These are phyloP conservation scores for Candida glaebosa DNA, from an alignment of 805 yeast genomes.

Conservation along the genomic window DNA sequence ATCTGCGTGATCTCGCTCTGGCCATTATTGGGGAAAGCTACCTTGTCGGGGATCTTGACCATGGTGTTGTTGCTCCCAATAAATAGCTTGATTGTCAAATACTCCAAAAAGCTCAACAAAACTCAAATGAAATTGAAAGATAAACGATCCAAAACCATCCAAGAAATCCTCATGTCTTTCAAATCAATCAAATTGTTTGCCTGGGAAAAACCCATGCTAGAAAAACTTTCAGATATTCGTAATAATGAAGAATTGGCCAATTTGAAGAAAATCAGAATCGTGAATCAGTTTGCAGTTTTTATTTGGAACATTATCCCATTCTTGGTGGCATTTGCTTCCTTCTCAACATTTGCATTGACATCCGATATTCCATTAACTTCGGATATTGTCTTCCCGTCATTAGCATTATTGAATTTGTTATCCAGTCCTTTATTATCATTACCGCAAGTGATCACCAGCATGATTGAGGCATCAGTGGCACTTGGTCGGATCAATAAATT, in stretches of 20 bases:
- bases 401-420: constrained; percentile 56
- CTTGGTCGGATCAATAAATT: constrained; percentile 51
- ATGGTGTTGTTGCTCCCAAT: constrained; percentile 57
- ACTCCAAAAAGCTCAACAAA: constrained; percentile 44
- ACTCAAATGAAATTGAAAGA: constrained; percentile 63
- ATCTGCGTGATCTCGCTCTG: constrained; percentile 54
- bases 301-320: constrained; percentile 66
- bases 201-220: constrained; percentile 65
- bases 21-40: constrained; percentile 54
- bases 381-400: constrained; percentile 66
- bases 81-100: constrained; percentile 46
- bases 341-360: constrained; percentile 49
- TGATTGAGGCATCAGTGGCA: constrained; percentile 60
- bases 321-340: constrained; percentile 59
- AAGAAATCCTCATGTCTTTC: constrained; percentile 57
- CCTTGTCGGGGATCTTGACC: constrained; percentile 53
- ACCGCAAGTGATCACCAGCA: constrained; percentile 53
- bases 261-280: constrained; percentile 45
- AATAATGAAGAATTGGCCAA: constrained; percentile 56
- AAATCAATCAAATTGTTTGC: constrained; percentile 66
- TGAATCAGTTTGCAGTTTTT: constrained; percentile 44
- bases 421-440: constrained; percentile 57
- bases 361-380: constrained; percentile 54
- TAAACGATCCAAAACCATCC: constrained; percentile 52
- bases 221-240: constrained; percentile 49